These are phyloP conservation scores for Pholiota conissans DNA, from an alignment of 768 basidiomycete genomes.

Conservation along the genomic window DNA sequence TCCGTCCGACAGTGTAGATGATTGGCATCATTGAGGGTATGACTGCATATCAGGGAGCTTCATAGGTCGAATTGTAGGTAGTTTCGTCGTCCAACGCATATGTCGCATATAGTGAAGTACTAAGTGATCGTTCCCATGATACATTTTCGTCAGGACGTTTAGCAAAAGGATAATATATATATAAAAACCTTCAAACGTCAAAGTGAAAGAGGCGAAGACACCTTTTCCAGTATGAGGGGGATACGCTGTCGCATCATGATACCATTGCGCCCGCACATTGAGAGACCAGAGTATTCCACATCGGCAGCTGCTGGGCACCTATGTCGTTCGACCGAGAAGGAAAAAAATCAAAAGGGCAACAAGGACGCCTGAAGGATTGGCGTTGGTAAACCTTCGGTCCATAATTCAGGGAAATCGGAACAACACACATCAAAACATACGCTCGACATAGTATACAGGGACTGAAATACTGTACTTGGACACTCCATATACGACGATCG, in stretches of 20 bases:
- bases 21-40: slow-evolving; percentile 26
- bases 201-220: slow-evolving; percentile 14
- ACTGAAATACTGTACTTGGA: too few relatives aligned
- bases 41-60: slow-evolving; percentile 7
- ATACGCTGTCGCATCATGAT: slow-evolving; percentile 15
- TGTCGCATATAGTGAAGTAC: slow-evolving; percentile 14
- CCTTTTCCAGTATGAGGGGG: slow-evolving; percentile 14
- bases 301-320: too few relatives aligned
- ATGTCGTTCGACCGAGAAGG: too few relatives aligned
- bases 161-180: neutral
- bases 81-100: slow-evolving; percentile 22
- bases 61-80: slow-evolving; percentile 16
- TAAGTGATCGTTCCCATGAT: too few relatives aligned
- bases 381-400: too few relatives aligned
- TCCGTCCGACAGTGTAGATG: slow-evolving; percentile 23
- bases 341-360: too few relatives aligned
- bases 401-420: too few relatives aligned
- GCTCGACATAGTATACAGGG: too few relatives aligned
- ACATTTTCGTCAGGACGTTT: neutral
- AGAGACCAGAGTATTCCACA: slow-evolving; percentile 19
- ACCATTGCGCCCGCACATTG: slow-evolving; percentile 18
- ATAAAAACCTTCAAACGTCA: slow-evolving; percentile 19
- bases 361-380: too few relatives aligned
- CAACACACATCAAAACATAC: too few relatives aligned
- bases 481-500: too few relatives aligned